Evolutionary conservation across 257 asterid genomes (phyloP), one percentile per base, ranked within the genome.

Genomic region (Nicotiana paniculata): DNA sequence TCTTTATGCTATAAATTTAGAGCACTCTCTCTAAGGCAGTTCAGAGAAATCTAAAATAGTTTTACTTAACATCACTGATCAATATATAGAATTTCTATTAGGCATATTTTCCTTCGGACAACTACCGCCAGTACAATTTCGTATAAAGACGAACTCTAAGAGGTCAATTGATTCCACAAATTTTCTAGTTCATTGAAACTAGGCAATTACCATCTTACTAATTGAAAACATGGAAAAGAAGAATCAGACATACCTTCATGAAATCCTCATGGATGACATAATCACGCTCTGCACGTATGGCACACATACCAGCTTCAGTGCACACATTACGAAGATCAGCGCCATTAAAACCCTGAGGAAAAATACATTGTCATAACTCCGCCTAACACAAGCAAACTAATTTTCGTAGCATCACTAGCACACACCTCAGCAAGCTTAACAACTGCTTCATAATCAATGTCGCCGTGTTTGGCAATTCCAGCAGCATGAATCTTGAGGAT

Each of bases 381-480:
- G 0, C 13, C 8, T 24, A 21, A 35, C 64, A 35, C 21, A 70
- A 48, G 32, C 61, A 55, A 69, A 81, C 54, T 35, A 32, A 69
- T 69, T 35, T 24, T 58, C 64, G 21, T 57, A 69, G 53, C 11
- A 67, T 32, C 17, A 8, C 62, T 28, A 79, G 84, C 86, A 81
- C 66, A 90, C 62, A 90, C 93, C 91, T 93, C 96, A 8, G 93
- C 97, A 84, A 93, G 97, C 83, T 91, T 93, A 81, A 91, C 92
- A 77, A 91, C 90, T 69, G 96, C 93, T 82, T 93, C 97, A 51
- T 93, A 91, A 85, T 91, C 96, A 82, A 92, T 92, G 82, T 90
- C 97, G 55, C 97, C 94, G 69, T 91, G 97, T 82, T 93, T 91
- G 62, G 96, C 97, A 77, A 91, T 93, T 83, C 96, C 95, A 81